phyloP scores from a whole-genome alignment of 2,329 filamentous ascomycete genomes.

The Penicillium hesseltinei region DNA sequence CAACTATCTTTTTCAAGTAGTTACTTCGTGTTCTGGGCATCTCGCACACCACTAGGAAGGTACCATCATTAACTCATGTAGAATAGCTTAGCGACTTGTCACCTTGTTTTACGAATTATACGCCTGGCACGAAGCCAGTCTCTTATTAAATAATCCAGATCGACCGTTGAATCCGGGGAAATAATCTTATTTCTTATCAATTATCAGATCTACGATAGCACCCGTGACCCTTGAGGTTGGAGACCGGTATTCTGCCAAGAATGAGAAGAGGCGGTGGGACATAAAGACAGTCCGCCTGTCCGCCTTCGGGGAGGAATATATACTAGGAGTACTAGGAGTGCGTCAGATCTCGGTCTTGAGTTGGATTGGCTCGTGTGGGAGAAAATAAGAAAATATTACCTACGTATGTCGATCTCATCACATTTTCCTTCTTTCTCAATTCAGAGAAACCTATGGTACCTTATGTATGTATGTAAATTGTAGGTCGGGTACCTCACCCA shows the following conservation, averaged over 20 bases:
- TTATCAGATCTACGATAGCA: not conserved
- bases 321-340: no score
- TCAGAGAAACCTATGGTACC: not conserved
- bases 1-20: not conserved
- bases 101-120: not conserved
- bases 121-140: not conserved
- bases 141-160: not conserved
- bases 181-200: not conserved
- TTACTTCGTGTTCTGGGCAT: not conserved
- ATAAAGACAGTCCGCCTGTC: no score
- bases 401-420: not conserved
- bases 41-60: not conserved
- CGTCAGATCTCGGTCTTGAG: not conserved
- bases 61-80: not conserved
- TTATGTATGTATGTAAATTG: no score
- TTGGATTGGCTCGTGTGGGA: not conserved
- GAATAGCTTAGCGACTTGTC: not conserved
- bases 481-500: not conserved
- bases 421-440: not conserved
- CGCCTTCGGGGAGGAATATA: no score
- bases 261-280: no score
- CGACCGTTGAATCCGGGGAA: not conserved
- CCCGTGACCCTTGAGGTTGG: no score
- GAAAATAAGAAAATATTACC: not conserved
- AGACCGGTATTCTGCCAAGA: no score